These are phyloP conservation scores for Aegilops bicornis DNA, from an alignment of 176 grass and related monocot species.

Conservation along the genomic window DNA sequence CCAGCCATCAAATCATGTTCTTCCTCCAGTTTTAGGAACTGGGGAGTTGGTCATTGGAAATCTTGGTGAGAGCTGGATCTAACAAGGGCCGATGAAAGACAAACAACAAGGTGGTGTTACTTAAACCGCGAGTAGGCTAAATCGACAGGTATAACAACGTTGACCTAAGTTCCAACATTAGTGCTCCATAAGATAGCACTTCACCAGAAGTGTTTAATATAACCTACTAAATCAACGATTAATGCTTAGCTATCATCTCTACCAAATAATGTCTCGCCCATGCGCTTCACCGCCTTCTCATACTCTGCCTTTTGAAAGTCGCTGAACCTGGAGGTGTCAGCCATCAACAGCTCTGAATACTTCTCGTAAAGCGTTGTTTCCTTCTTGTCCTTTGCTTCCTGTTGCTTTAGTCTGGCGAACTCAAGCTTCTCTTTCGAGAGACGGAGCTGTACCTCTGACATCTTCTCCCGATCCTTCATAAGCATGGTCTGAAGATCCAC, in stretches of 20 bases:
- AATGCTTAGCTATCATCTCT: slow-evolving; percentile 16
- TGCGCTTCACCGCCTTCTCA: slow-evolving; percentile 33
- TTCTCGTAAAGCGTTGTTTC: slow-evolving; percentile 37
- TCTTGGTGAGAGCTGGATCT: background rate
- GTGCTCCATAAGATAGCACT: background rate
- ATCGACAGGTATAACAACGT: background rate
- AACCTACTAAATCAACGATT: background rate
- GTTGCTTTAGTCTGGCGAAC: slow-evolving; percentile 31
- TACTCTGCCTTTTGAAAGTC: slow-evolving; percentile 35
- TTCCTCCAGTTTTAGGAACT: background rate
- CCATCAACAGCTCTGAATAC: slow-evolving; percentile 39
- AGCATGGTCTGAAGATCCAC: slow-evolving; percentile 36
- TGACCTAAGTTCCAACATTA: background rate
- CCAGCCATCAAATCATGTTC: background rate
- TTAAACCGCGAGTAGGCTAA: background rate
- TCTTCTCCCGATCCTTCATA: slow-evolving; percentile 36
- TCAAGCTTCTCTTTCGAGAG: slow-evolving; percentile 44
- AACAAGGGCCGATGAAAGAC: background rate
- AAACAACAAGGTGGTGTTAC: background rate
- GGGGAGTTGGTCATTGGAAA: background rate
- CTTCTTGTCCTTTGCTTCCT: slow-evolving; percentile 27
- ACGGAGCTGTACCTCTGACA: slow-evolving; percentile 37
- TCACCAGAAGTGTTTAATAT: background rate
- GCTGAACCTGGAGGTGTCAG: slow-evolving; percentile 32
- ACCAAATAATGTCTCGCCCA: slow-evolving; percentile 28